Base-by-base conservation (phyloP, 768 basidiomycete genomes). In the Amylocystis lapponica region DNA sequence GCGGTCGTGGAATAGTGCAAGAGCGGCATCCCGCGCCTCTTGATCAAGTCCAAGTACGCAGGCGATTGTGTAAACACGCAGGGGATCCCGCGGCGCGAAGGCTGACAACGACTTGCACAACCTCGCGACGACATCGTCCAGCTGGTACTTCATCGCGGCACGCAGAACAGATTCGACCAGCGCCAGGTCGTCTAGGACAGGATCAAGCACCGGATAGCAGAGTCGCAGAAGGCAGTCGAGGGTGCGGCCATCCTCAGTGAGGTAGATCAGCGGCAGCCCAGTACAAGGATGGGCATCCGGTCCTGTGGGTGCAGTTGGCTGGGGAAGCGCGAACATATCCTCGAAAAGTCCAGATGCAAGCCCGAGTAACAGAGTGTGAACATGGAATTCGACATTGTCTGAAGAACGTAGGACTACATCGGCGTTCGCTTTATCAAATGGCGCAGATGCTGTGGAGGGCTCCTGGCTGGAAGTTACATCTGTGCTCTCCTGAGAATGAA, bases 301-400 rank as follows among this genome's bases (percentile, higher is more conserved):
- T n/a, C n/a, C n/a, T n/a, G n/a, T n/a, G n/a, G n/a, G n/a, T n/a
- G n/a, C n/a, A n/a, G n/a, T n/a, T n/a, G n/a, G n/a, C n/a, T n/a
- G n/a, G n/a, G n/a, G n/a, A n/a, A n/a, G n/a, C n/a, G n/a, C n/a
- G n/a, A 49, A 75, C 60, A 76, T 69, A 46, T 70, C 67, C 41
- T 64, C 63, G 50, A 80, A 79, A 55, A 80, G 74, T 5, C 76
- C 68, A 17, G 79, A 80, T 3, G 76, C 70, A 22, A 78, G n/a
- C 56, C n/a, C 74, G 67, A 25, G 13, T 4, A 21, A n/a, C 6
- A 14, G 26, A 2, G 12, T 9, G 29, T 27, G 35, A 3, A 45
- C 17, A 10, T 14, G 36, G 36, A 45, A 38, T 4, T 45, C 36
- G 17, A 38, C 27, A 2, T 22, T 13, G 29, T 38, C 43, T 25